Percentiles rank a stretch among this genome's conserved stretches.
Conservation (phyloP, 140 eudicot genomes). For the Cichorium intybus region DNA sequence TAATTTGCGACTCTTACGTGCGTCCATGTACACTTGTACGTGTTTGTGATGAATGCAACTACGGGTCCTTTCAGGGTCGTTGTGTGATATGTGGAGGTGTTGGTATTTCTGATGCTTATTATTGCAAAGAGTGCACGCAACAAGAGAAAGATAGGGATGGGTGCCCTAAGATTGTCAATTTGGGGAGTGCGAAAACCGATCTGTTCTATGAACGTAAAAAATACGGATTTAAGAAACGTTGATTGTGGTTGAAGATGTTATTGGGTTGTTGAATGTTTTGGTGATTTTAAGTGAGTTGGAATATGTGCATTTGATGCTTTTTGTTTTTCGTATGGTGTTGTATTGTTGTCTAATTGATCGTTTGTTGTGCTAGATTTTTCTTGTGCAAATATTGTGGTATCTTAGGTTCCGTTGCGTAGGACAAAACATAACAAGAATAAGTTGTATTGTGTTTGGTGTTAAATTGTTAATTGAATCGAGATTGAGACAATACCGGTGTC, state of each 20-base stretch:
- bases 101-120: conserved; percentile 85
- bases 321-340: neutral
- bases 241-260: conserved; percentile 17
- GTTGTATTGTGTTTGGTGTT: neutral
- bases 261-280: neutral
- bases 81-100: conserved; percentile 91
- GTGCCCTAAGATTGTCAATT: conserved; percentile 82
- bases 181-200: conserved; percentile 87
- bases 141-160: conserved; percentile 91
- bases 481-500: no score
- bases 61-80: conserved; percentile 82
- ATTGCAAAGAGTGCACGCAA: conserved; percentile 90
- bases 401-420: no score
- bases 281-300: neutral
- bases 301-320: neutral
- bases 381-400: no score
- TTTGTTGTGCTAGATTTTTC: neutral
- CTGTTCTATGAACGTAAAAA: conserved; percentile 83
- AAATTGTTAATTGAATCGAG: neutral
- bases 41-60: conserved; percentile 85
- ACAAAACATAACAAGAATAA: no score
- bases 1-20: conserved; percentile 76
- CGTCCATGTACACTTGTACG: conserved; percentile 92
- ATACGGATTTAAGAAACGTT: conserved; percentile 78
- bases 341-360: neutral